Percentiles rank a stretch among this genome's conserved stretches.
phyloP scores from a whole-genome alignment of 2,329 filamentous ascomycete genomes.

The Graphilbum fragrans region DNA sequence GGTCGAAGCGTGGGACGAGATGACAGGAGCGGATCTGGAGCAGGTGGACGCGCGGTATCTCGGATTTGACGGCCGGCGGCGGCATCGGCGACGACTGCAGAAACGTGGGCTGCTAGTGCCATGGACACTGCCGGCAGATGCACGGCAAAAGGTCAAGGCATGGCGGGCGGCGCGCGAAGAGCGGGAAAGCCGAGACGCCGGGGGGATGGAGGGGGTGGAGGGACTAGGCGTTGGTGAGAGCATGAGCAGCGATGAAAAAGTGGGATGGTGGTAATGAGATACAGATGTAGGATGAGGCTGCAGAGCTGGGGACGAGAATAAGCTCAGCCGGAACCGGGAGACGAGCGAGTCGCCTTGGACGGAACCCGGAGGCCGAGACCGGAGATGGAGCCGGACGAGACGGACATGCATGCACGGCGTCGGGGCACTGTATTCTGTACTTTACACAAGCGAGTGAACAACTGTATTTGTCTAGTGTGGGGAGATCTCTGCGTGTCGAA shows the following conservation, averaged over 20 bases:
- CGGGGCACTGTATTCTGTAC: too few relatives aligned
- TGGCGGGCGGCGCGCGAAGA: conserved; percentile 30
- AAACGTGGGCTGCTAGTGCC: conserved; percentile 31
- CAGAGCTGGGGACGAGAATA: neutral
- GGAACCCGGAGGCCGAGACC: too few relatives aligned
- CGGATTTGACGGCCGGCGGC: conserved; percentile 32
- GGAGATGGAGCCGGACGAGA: too few relatives aligned
- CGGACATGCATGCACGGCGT: too few relatives aligned
- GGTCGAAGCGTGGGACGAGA: conserved; percentile 35
- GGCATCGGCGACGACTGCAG: conserved; percentile 35
- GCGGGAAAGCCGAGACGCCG: conserved; percentile 24
- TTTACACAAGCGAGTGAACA: too few relatives aligned
- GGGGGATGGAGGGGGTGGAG: conserved; percentile 26
- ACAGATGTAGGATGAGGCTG: too few relatives aligned
- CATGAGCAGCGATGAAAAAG: conserved; percentile 14
- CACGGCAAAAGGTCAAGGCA: conserved; percentile 28
- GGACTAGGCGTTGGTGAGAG: conserved; percentile 22
- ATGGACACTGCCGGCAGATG: conserved; percentile 25
- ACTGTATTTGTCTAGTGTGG: too few relatives aligned
- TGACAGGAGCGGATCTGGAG: conserved; percentile 31
- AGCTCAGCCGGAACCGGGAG: too few relatives aligned
- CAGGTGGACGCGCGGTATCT: conserved; percentile 29
- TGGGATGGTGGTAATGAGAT: conserved; percentile 5
- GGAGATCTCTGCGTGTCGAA: too few relatives aligned
- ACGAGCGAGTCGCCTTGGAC: too few relatives aligned